Conservation (phyloP, 805 yeast species). For the Crinitomyces ghanaensis region DNA sequence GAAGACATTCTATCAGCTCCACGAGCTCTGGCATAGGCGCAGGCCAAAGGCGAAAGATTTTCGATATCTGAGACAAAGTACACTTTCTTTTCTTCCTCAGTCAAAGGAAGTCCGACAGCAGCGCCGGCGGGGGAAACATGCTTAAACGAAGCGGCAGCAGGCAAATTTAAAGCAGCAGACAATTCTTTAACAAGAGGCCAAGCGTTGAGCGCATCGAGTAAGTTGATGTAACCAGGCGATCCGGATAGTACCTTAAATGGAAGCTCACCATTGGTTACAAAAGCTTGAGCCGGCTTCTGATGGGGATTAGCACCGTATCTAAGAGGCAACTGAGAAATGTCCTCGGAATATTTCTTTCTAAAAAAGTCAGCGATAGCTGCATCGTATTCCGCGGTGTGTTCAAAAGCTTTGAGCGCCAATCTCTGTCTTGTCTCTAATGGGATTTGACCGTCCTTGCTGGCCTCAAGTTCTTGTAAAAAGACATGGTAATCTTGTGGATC, state of each 20-base stretch:
- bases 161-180: slow-evolving; percentile 84
- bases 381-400: slow-evolving; percentile 97
- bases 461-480: slow-evolving; percentile 69
- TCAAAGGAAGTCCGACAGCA: slow-evolving; percentile 90
- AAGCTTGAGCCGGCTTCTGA: slow-evolving; percentile 98
- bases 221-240: slow-evolving; percentile 94
- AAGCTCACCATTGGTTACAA: slow-evolving; percentile 69
- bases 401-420: slow-evolving; percentile 92
- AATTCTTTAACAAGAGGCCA: slow-evolving; percentile 98
- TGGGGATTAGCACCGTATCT: slow-evolving; percentile 99
- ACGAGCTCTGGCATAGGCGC: slow-evolving; percentile 98
- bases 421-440: slow-evolving; percentile 63
- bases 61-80: slow-evolving; percentile 93
- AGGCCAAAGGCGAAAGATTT: slow-evolving; percentile 91
- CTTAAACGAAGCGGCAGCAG: slow-evolving; percentile 98
- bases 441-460: slow-evolving; percentile 44
- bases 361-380: slow-evolving; percentile 92
- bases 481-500: slow-evolving; percentile 90
- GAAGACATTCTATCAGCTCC: slow-evolving; percentile 99
- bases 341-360: slow-evolving; percentile 93
- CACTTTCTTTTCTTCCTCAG: slow-evolving; percentile 85
- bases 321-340: slow-evolving; percentile 76
- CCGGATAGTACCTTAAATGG: slow-evolving; percentile 93
- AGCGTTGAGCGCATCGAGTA: slow-evolving; percentile 92
- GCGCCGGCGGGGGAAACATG: slow-evolving; percentile 99